These are phyloP conservation scores for Sophora flavescens DNA, from an alignment of 306 rosid species.

Conservation along the genomic window DNA sequence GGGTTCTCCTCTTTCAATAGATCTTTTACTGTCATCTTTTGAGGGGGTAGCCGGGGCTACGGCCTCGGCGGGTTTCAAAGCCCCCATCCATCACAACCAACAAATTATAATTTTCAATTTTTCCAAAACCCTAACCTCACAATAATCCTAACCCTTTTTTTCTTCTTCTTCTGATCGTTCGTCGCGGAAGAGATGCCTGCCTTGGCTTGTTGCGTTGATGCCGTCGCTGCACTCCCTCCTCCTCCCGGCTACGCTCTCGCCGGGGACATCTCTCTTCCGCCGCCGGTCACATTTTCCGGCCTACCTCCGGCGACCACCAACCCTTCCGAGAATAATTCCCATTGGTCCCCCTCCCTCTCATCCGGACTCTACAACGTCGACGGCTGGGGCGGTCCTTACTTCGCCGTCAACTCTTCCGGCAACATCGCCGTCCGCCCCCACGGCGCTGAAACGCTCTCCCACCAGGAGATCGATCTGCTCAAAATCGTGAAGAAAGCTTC, in stretches of 20 bases:
- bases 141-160: background rate
- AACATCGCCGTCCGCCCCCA: conserved; percentile 62
- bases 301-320: conserved; percentile 41
- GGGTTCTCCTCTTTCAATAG: conserved; percentile 55
- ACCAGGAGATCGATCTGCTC: conserved; percentile 74
- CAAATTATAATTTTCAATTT: background rate
- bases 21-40: conserved; percentile 69
- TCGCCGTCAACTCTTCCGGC: conserved; percentile 62
- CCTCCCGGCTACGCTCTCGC: conserved; percentile 65
- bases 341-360: conserved; percentile 64
- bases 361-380: conserved; percentile 62
- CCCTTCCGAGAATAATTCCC: conserved; percentile 39
- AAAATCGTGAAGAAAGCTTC: conserved; percentile 74
- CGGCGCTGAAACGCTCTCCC: conserved; percentile 60
- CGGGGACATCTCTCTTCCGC: conserved; percentile 61
- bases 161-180: conserved; percentile 39
- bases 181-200: conserved; percentile 77
- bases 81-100: conserved; percentile 73
- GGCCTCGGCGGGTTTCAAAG: conserved; percentile 96
- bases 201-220: conserved; percentile 71
- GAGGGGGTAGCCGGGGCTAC: conserved; percentile 99
- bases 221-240: conserved; percentile 57
- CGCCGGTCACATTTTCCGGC: conserved; percentile 58
- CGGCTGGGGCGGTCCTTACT: conserved; percentile 71
- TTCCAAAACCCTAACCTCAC: conserved; percentile 29